phyloP scores from a whole-genome alignment of 2,329 filamentous ascomycete species.

The Metarhizium brunneum region DNA sequence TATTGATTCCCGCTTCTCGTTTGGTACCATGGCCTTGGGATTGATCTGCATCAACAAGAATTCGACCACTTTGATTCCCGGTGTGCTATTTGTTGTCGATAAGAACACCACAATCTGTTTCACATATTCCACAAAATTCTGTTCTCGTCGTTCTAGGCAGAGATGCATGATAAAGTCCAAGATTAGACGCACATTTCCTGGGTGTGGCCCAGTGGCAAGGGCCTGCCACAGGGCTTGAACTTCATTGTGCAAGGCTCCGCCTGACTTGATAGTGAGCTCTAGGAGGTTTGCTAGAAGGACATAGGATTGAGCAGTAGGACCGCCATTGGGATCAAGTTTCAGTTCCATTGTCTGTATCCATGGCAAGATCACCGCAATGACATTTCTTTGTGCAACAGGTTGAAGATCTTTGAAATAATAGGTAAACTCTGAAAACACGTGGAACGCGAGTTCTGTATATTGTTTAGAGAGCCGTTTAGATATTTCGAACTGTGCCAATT shows the following conservation, averaged over 20 bases:
- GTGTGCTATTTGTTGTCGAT: conserved; percentile 63
- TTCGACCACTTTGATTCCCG: conserved; percentile 86
- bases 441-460: conserved; percentile 81
- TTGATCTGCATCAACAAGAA: conserved; percentile 86
- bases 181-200: conserved; percentile 87
- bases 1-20: conserved; percentile 64
- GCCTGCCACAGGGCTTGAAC: conserved; percentile 98
- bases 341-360: conserved; percentile 95
- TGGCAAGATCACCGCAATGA: conserved; percentile 86
- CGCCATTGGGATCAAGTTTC: conserved; percentile 83
- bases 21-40: conserved; percentile 93
- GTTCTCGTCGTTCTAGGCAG: conserved; percentile 86
- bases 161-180: conserved; percentile 94
- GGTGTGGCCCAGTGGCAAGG: conserved; percentile 83
- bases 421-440: conserved; percentile 93
- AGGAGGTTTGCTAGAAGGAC: conserved; percentile 91
- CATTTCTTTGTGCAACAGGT: conserved; percentile 77
- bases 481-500: conserved; percentile 92
- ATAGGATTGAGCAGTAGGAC: conserved; percentile 84
- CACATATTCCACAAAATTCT: conserved; percentile 96
- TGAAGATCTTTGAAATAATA: conserved; percentile 84
- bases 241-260: conserved; percentile 83
- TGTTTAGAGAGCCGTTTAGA: conserved; percentile 83
- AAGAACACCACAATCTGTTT: conserved; percentile 98
- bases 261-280: conserved; percentile 91